Evolutionary conservation across 148 eudicot genomes (phyloP), one percentile per base, ranked within the genome.

Genomic region (Tetragonia tetragonoides): DNA sequence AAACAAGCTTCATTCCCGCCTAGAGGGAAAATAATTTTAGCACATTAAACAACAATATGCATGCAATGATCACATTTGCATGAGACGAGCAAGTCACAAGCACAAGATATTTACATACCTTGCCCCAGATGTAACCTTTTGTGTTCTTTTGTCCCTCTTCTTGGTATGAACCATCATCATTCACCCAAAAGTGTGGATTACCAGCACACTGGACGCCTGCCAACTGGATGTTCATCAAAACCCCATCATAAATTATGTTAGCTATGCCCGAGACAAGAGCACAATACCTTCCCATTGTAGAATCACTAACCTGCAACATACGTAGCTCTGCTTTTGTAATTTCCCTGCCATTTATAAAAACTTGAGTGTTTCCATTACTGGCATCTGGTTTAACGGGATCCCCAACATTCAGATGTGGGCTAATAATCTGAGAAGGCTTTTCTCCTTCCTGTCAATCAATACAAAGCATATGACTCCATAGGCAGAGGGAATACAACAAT

Each of bases 141-240:
- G 97, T 95, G 78, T 95, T 93, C 67, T 93, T 95, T 68, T 95
- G 99, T 78, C 99, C 99, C 84, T 95, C 99, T 87, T 95, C 99
- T 84, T 93, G 99, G 82, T 95, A 95, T 51, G 99, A 95, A 75
- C 99, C 99, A 81, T 95, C 99, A 39, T 95, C 99, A 73, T 95
- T 95, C 87, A 95, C 93, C 99, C 99, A 95, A 85, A 95, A 93
- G 89, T 95, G 99, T 70, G 99, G 99, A 86, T 91, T 93, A 23
- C 99, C 99, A 74, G 98, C 99, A 85, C 99, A 95, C 72, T 93
- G 98, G 74, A 95, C 99, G 83, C 99, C 99, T 11, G 99, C 93
- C 82, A 95, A 85, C 99, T 95, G 86, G 75, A 86, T 44, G 73
- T 68, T 54, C 54, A 73, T 75, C 63, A 78, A 10, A 60, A 68